Evolutionary conservation across 495 filamentous ascomycete genomes (phyloP).

Genomic region (Ramalina intermedia): DNA sequence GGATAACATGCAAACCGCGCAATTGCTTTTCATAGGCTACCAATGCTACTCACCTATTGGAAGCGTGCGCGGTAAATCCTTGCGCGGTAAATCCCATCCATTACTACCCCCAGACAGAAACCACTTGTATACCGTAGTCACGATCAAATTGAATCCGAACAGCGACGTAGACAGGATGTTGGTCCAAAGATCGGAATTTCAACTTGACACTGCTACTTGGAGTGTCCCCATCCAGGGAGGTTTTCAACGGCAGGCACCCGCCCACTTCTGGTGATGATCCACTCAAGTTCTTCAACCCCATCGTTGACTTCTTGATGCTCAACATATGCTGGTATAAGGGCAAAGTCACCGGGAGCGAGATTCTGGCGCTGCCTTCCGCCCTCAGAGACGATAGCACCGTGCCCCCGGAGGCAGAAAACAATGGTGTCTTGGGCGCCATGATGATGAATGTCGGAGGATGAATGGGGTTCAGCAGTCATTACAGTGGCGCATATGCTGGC

Average conservation of each 20-base stretch:
- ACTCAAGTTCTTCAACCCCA: constrained; percentile 39
- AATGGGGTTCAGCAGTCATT: constrained; percentile 41
- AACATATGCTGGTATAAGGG: constrained; percentile 46
- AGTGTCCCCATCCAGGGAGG: constrained; percentile 39
- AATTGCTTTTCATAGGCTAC: no score
- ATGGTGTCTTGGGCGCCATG: constrained; percentile 42
- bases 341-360: constrained; percentile 46
- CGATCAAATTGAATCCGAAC: no score
- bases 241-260: constrained; percentile 40
- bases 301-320: constrained; percentile 59
- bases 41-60: no score
- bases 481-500: constrained; percentile 36
- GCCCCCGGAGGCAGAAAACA: constrained; percentile 35
- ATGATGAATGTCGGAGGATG: constrained; percentile 36
- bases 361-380: constrained; percentile 32
- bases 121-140: no score
- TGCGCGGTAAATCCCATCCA: no score
- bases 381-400: constrained; percentile 33
- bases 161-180: no score
- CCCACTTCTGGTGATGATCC: constrained; percentile 47
- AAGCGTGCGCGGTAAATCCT: no score
- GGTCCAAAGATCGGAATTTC: no score
- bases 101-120: no score
- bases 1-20: no score
- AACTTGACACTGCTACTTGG: not conserved